Conservation (phyloP, 2,329 filamentous ascomycete species). For the Fusarium mangiferae region DNA sequence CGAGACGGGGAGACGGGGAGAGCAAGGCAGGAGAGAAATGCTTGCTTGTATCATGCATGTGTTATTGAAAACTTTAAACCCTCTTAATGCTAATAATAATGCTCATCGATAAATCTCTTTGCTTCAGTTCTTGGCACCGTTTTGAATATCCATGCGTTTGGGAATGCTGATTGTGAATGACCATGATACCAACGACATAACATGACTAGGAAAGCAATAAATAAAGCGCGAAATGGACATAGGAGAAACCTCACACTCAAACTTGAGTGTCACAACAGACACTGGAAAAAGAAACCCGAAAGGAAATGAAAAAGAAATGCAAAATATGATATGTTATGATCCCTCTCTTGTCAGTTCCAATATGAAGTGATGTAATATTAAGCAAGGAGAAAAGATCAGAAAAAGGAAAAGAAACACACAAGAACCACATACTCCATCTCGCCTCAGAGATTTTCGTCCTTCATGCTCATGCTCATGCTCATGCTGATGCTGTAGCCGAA, state of each 20-base stretch:
- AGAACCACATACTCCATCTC: constrained; percentile 24
- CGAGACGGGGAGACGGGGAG: neutral
- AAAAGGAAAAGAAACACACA: constrained; percentile 1
- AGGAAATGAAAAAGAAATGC: neutral
- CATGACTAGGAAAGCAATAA: constrained; percentile 6
- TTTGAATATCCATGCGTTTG: constrained; percentile 6
- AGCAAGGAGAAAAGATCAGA: neutral
- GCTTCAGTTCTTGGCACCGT: neutral
- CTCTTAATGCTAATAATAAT: neutral
- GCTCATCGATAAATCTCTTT: neutral
- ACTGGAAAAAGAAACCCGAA: neutral
- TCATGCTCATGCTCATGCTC: neutral
- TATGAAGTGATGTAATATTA: neutral
- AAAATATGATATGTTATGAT: constrained; percentile 13
- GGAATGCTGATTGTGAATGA: constrained; percentile 30
- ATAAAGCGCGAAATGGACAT: neutral
- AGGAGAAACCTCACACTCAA: neutral
- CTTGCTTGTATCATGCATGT: constrained; percentile 13
- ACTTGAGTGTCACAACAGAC: neutral
- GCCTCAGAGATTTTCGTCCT: constrained; percentile 4
- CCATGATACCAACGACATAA: neutral
- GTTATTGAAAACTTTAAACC: neutral
- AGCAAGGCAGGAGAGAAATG: neutral
- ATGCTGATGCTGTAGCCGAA: neutral
- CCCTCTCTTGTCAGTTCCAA: neutral